These are phyloP conservation scores for Ophiostoma novo-ulmi DNA, from an alignment of 2,329 filamentous ascomycete species.

Conservation along the genomic window DNA sequence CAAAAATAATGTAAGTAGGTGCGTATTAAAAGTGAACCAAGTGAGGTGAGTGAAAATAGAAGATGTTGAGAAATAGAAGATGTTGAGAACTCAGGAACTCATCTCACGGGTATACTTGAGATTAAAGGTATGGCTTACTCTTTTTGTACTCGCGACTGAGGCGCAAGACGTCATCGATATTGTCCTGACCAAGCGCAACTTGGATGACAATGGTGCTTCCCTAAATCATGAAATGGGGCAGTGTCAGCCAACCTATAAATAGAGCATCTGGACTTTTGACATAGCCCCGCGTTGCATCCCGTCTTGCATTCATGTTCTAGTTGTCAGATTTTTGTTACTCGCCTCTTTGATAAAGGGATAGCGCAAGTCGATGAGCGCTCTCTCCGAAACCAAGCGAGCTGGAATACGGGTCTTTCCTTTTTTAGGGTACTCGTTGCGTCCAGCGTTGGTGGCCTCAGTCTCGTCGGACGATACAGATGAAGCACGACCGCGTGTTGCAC, in stretches of 20 bases:
- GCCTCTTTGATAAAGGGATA: constrained; percentile 88
- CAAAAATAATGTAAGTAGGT: background rate
- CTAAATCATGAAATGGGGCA: constrained; percentile 39
- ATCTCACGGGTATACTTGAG: background rate
- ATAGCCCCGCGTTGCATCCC: background rate
- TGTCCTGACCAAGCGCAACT: constrained; percentile 78
- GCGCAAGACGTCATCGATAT: constrained; percentile 84
- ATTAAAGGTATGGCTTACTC: constrained; percentile 35
- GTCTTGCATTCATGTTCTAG: background rate
- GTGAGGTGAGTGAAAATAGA: constrained; percentile 13
- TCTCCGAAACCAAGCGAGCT: constrained; percentile 69
- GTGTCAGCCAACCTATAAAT: constrained; percentile 5
- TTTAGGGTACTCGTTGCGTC: constrained; percentile 58
- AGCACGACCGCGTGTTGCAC: constrained; percentile 20
- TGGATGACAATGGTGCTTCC: constrained; percentile 75
- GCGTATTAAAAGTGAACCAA: background rate
- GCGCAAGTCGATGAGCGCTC: constrained; percentile 74
- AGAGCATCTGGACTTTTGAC: background rate
- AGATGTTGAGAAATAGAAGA: background rate
- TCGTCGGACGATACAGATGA: background rate
- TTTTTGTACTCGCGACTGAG: constrained; percentile 72
- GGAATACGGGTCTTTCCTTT: constrained; percentile 90
- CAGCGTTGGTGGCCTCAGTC: background rate
- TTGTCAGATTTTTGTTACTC: constrained; percentile 32
- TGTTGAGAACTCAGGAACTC: background rate